Base-by-base conservation (phyloP, 805 yeast species). In the Komagataella mondaviorum region DNA sequence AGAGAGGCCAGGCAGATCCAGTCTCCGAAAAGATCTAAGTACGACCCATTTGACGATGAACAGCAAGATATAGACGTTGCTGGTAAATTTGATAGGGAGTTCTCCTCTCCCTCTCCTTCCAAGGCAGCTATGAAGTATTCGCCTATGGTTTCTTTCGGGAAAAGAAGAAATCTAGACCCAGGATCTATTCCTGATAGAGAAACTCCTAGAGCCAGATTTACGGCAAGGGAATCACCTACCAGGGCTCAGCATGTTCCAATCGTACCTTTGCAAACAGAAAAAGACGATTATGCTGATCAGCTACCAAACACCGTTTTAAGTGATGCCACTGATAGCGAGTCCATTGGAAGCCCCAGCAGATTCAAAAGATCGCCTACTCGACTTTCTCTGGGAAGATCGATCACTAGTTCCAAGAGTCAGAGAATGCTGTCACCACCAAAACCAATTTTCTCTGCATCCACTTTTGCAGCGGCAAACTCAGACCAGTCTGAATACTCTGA, bases 211-310 rank as follows among this genome's bases (percentile, higher is more conserved):
- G 81, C 87, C 46, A 77, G 75, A 49, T 83, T 75, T 58, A 83
- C 93, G 2, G 69, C 78, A 51, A 66, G 78, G 56, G 90, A 86
- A 63, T 82, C 95, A 0, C 93, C 95, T 39, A 76, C 71, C 52
- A 76, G 89, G 61, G 73, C 73, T 46, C 70, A 68, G 45, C 75
- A 73, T 45, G 71, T 71, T 3, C 72, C 81, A 5, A 68, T 81
- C 3, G 65, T 76, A 12, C 23, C 48, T n/a, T 10, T 44, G 17
- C 22, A 23, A 18, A 72, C 81, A 48, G 68, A 71, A 24, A 71
- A 71, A 51, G 70, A 71, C 50, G 71, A 71, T 48, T 66, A 65
- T 45, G 70, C 66, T 16, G 61, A 57, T 6, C 59, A 56, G 43
- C 68, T 63, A 14, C 62, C 60, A 18, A 59, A 57, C 48, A 68